phyloP scores from a whole-genome alignment of 345 rosid genomes.

The Excoecaria agallocha region DNA sequence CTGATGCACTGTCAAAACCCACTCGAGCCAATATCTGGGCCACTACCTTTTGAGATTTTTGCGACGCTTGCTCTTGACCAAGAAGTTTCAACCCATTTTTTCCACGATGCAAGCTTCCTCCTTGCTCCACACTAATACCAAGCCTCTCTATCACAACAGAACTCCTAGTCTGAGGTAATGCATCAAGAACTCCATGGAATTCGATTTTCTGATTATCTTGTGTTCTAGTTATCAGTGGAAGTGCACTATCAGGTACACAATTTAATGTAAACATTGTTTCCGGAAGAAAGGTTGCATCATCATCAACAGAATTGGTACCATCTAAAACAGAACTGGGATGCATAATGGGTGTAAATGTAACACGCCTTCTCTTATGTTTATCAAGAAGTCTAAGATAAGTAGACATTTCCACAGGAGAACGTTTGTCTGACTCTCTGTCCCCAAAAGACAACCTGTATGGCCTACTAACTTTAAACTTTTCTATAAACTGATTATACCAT shows the following conservation, averaged over 20 bases:
- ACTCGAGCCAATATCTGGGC: conserved; percentile 49
- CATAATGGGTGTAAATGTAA: conserved; percentile 39
- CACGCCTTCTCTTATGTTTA: conserved; percentile 73
- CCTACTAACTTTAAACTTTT: conserved; percentile 53
- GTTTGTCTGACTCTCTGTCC: conserved; percentile 63
- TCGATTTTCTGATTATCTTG: conserved; percentile 49
- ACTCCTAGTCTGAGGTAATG: conserved; percentile 67
- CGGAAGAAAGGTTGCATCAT: conserved; percentile 62
- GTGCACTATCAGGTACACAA: conserved; percentile 79
- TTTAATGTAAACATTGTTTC: conserved; percentile 74
- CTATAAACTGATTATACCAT: conserved; percentile 84
- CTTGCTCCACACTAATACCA: conserved; percentile 74
- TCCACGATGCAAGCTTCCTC: conserved; percentile 55
- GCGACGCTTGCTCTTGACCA: conserved; percentile 71
- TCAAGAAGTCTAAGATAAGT: conserved; percentile 52
- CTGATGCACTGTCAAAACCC: conserved; percentile 82
- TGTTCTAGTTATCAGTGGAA: conserved; percentile 39
- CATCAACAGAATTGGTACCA: conserved; percentile 43
- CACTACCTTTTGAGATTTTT: conserved; percentile 59
- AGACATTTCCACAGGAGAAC: conserved; percentile 77
- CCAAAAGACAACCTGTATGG: conserved; percentile 51
- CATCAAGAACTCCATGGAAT: conserved; percentile 66
- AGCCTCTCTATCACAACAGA: conserved; percentile 83
- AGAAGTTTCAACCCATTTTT: conserved; percentile 51
- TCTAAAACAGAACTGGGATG: conserved; percentile 46